Evolutionary conservation across 2,329 filamentous ascomycete genomes (phyloP), one percentile per base, ranked within the genome.

Genomic region (Ceratocystis cubensis): DNA sequence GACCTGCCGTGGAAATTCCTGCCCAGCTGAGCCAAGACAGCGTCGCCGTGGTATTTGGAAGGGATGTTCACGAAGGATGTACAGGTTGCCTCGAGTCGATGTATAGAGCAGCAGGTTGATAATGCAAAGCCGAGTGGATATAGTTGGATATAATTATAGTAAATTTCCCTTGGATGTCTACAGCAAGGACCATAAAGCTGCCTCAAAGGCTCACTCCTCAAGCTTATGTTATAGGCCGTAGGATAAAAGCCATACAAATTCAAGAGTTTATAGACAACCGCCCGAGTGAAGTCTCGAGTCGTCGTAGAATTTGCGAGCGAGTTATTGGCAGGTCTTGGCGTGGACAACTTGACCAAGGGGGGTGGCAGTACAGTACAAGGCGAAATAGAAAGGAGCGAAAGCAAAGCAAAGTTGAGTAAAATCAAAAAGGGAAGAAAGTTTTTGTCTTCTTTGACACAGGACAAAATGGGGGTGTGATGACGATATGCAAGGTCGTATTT

Each of bases 371-470:
- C 28, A 22, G 33, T 13, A 63, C 28, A 48, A 46, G 46, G 41
- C 45, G 61, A 48, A 17, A 45, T 45, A 20, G 22, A 62, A 62
- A 28, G 17, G 33, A 62, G 41, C 33, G 37, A 46, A 37, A 28
- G 61, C 20, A 45, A 61, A 44, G 28, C 15, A 48, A 65, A 28
- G 45, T 46, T n/a, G 33, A 48, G 8, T 15, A 33, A 13, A 33
- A 45, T 20, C 25, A 20, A 44, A 57, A 41, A 22, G 53, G 59
- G 53, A 65, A 28, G 25, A 33, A 8, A 22, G 28, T 69, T 65
- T 65, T 68, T 69, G 50, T 67, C 66, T 59, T 61, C 15, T 63
- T 33, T 30, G 69, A 63, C 70, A 67, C 68, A 67, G 68, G 56
- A 45, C 44, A 53, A 61, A 66, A 15, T 41, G 70, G 61, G 57